These are phyloP conservation scores for Thermothielavioides terrestris DNA, from an alignment of 495 filamentous ascomycete species.

Conservation along the genomic window DNA sequence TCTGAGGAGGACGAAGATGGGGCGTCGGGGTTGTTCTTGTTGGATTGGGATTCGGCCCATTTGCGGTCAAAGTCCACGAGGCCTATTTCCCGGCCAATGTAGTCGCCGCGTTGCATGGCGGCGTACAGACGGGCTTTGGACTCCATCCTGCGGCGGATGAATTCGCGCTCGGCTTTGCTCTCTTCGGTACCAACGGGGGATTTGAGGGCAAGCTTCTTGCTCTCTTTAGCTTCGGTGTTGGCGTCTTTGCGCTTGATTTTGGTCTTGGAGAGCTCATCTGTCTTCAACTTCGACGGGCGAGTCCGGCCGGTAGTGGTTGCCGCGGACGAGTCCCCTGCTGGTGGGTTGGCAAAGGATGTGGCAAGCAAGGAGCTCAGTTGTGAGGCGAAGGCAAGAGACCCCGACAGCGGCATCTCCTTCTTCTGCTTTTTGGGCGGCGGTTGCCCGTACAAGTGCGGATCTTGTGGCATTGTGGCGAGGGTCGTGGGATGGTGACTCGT, in stretches of 20 bases:
- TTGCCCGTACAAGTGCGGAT: slow-evolving; percentile 65
- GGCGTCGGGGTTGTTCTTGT: slow-evolving; percentile 13
- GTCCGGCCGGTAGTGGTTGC: slow-evolving; percentile 45
- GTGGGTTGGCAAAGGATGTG: slow-evolving; percentile 28
- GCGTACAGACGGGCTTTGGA: slow-evolving; percentile 80
- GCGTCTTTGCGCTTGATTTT: slow-evolving; percentile 58
- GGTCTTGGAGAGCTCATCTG: slow-evolving; percentile 57
- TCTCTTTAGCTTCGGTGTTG: slow-evolving; percentile 4
- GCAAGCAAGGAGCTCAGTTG: slow-evolving; percentile 67
- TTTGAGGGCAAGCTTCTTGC: slow-evolving; percentile 34
- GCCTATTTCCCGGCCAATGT: slow-evolving; percentile 46
- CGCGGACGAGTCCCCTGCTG: slow-evolving; percentile 10
- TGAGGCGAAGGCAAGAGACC: slow-evolving; percentile 69
- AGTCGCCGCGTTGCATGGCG: slow-evolving; percentile 70
- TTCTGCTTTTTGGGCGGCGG: slow-evolving; percentile 54
- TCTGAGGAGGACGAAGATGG: slow-evolving; percentile 35
- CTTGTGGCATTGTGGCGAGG: slow-evolving; percentile 50
- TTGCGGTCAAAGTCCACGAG: slow-evolving; percentile 92
- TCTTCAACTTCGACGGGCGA: slow-evolving; percentile 60
- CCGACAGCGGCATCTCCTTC: slow-evolving; percentile 56
- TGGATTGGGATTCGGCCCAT: slow-evolving; percentile 62
- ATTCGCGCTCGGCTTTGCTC: slow-evolving; percentile 36
- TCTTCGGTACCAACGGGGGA: slow-evolving; percentile 38
- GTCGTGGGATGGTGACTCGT: no score
- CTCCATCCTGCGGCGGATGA: slow-evolving; percentile 70